Conservation (phyloP, 495 filamentous ascomycete genomes). For the Daldinia caldariorum region DNA sequence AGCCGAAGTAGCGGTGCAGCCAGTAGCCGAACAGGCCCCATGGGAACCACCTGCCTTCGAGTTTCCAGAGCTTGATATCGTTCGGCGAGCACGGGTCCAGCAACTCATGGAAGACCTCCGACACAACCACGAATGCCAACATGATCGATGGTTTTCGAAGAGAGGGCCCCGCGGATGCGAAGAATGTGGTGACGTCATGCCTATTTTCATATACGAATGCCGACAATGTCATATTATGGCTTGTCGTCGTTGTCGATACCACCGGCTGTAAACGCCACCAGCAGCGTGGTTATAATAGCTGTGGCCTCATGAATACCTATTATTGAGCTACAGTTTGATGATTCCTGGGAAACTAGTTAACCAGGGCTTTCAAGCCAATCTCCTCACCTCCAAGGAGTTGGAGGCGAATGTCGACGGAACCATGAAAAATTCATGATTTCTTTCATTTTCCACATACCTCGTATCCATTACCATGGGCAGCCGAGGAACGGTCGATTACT, state of each 20-base stretch:
- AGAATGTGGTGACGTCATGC: conserved; percentile 41
- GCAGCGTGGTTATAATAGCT: background rate
- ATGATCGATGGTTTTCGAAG: conserved; percentile 36
- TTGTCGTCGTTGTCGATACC: conserved; percentile 43
- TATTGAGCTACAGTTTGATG: background rate
- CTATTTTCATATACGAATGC: conserved; percentile 48
- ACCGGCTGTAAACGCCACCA: conserved; percentile 34
- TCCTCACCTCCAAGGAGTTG: background rate
- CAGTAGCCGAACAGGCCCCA: background rate
- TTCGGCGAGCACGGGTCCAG: background rate
- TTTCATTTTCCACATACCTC: no score
- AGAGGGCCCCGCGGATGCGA: conserved; percentile 39
- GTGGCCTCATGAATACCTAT: background rate
- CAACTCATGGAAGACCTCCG: conserved; percentile 12
- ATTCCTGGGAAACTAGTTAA: background rate
- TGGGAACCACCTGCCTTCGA: background rate
- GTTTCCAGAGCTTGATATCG: background rate
- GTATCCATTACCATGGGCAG: background rate
- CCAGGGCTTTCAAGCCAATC: background rate
- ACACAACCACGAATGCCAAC: conserved; percentile 34
- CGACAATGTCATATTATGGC: conserved; percentile 43
- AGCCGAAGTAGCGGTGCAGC: background rate
- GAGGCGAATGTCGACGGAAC: background rate
- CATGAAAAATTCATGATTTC: background rate
- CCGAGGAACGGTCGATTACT: background rate